Evolutionary conservation across 164 flowering plant genomes (phyloP).

Genomic region (Stephania cephalantha): DNA sequence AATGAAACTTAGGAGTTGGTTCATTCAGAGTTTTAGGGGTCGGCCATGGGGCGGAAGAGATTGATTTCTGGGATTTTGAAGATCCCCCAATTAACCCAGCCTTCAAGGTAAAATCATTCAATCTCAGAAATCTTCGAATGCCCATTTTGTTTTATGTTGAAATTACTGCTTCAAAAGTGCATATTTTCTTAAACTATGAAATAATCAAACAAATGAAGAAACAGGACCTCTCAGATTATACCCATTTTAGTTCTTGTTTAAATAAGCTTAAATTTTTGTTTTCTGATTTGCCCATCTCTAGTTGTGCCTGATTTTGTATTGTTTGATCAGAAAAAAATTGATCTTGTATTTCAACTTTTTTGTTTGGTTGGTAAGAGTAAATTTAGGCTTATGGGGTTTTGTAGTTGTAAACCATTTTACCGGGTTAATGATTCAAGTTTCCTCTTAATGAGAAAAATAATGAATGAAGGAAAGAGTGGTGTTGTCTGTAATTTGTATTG

Average conservation of each 20-base stretch:
- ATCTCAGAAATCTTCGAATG: not conserved
- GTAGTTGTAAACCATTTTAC: too few relatives aligned
- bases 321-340: not conserved
- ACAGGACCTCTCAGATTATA: not conserved
- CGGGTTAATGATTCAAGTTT: too few relatives aligned
- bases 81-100: not conserved
- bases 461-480: too few relatives aligned
- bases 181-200: not conserved
- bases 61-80: slow-evolving; percentile 6
- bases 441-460: too few relatives aligned
- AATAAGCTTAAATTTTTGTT: not conserved
- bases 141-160: not conserved
- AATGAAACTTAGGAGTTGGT: too few relatives aligned
- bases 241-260: not conserved
- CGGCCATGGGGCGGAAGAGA: slow-evolving; percentile 2
- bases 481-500: too few relatives aligned
- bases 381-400: too few relatives aligned
- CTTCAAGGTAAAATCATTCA: slow-evolving; percentile 10
- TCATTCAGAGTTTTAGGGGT: not conserved
- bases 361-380: too few relatives aligned
- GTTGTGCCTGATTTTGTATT: not conserved
- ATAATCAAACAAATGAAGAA: not conserved
- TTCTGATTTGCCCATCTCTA: not conserved
- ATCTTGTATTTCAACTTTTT: not conserved
- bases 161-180: not conserved